Base-by-base conservation (phyloP, 1,139 yeast species). In the Blastobotrys raffinosifermentans region DNA sequence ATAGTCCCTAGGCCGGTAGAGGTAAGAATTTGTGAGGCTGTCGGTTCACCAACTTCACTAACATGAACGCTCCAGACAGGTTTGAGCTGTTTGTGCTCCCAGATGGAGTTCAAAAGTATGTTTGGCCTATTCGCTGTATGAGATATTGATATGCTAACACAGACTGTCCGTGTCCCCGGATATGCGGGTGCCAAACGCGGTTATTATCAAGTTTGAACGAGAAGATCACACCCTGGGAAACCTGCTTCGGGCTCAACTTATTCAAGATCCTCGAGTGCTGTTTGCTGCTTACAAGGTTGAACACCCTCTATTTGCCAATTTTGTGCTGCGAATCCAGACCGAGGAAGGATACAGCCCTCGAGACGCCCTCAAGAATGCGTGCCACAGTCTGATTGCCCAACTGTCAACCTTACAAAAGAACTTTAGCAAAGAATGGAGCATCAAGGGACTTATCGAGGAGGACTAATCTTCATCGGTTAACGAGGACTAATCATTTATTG, bases 1-100 rank as follows among this genome's bases (percentile, higher is more conserved):
- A n/a, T n/a, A n/a, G n/a, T n/a, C n/a, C n/a, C n/a, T n/a, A n/a
- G n/a, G n/a, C n/a, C n/a, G n/a, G n/a, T n/a, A n/a, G n/a, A n/a
- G n/a, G n/a, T n/a, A n/a, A n/a, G n/a, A n/a, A n/a, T n/a, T n/a
- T n/a, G n/a, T n/a, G n/a, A n/a, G n/a, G n/a, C n/a, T n/a, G n/a
- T n/a, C n/a, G n/a, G n/a, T n/a, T n/a, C n/a, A n/a, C n/a, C n/a
- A n/a, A n/a, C n/a, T n/a, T n/a, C n/a, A 16, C 13, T 34, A 48
- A 30, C 37, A 91, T 91, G 97, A 91, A 91, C 67, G 98, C 97
- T 53, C 98, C 98, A 65, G 98, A 91, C 68, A 81, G 98, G 73
- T 91, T 89, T 60, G 98, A 91, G 69, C 75, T 91, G 37, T 91
- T 91, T 60, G 77, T 91, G 52, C 73, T 91, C 53, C 98, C 97